These are phyloP conservation scores for Dioszegia aurantiaca DNA, from an alignment of 768 basidiomycete genomes.

Conservation along the genomic window DNA sequence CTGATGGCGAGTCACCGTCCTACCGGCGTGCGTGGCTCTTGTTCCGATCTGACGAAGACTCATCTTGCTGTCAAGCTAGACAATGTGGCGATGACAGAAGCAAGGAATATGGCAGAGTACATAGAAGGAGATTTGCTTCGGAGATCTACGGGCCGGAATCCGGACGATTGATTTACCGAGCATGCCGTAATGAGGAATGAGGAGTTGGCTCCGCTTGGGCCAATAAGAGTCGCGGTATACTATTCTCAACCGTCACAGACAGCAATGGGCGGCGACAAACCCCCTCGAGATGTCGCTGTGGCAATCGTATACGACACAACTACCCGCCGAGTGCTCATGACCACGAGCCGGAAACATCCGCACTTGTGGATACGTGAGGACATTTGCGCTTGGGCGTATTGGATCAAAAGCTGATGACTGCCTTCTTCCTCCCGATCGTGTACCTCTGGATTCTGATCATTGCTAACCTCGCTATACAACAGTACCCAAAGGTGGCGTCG, in stretches of 20 bases:
- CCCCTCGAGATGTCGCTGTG: constrained; percentile 38
- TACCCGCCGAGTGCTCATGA: constrained; percentile 31
- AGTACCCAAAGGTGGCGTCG: constrained; percentile 49
- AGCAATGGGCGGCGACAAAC: neutral
- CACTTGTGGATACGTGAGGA: constrained; percentile 43
- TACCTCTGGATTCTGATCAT: constrained; percentile 1
- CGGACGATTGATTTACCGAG: too few relatives aligned
- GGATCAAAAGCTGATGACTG: neutral
- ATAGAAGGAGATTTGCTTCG: neutral
- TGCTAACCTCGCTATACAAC: neutral
- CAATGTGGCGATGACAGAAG: neutral
- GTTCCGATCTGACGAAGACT: neutral
- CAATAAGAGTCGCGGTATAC: too few relatives aligned
- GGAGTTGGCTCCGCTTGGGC: too few relatives aligned
- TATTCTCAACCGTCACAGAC: neutral
- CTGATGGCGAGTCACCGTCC: neutral
- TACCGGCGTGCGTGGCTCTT: neutral
- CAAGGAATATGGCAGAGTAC: neutral
- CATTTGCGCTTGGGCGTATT: neutral
- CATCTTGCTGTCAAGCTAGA: neutral
- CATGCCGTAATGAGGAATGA: neutral
- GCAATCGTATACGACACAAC: constrained; percentile 28
- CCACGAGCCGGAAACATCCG: constrained; percentile 39
- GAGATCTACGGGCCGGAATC: neutral
- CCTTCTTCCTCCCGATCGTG: neutral